Percentiles rank a stretch among this genome's conserved stretches.
Conservation (phyloP, 2,329 filamentous ascomycete genomes). For the Fusarium sp. region DNA sequence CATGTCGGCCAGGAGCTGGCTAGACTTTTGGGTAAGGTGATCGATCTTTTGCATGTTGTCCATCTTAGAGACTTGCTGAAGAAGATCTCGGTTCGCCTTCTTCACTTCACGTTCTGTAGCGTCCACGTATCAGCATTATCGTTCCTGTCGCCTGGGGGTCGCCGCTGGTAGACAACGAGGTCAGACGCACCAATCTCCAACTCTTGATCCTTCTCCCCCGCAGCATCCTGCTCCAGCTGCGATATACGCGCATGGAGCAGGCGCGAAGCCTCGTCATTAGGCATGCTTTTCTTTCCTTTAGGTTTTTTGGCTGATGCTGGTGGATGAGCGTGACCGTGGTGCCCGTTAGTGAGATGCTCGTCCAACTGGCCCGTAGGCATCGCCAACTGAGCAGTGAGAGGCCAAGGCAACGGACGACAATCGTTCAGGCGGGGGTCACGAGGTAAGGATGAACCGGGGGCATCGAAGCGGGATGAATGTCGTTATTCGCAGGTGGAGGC, state of each 20-base stretch:
- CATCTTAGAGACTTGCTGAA: slow-evolving; percentile 90
- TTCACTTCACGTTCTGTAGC: slow-evolving; percentile 88
- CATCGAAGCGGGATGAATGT: slow-evolving; percentile 41
- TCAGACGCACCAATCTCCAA: slow-evolving; percentile 84
- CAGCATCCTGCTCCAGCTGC: slow-evolving; percentile 92
- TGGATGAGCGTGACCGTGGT: slow-evolving; percentile 54
- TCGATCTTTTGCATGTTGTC: slow-evolving; percentile 93
- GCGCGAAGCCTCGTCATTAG: slow-evolving; percentile 90
- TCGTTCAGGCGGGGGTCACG: slow-evolving; percentile 39
- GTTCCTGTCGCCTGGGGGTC: slow-evolving; percentile 15
- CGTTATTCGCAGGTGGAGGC: slow-evolving; percentile 26
- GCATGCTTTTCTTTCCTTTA: slow-evolving; percentile 85
- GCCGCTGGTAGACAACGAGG: slow-evolving; percentile 18
- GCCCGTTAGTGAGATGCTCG: slow-evolving; percentile 56
- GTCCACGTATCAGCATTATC: slow-evolving; percentile 44
- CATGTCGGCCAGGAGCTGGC: slow-evolving; percentile 92
- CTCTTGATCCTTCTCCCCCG: slow-evolving; percentile 94
- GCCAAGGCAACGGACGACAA: slow-evolving; percentile 29
- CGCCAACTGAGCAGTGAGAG: slow-evolving; percentile 37
- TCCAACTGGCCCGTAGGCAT: slow-evolving; percentile 58
- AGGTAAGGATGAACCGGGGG: slow-evolving; percentile 33
- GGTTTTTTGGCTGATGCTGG: slow-evolving; percentile 72
- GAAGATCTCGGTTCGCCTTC: slow-evolving; percentile 90
- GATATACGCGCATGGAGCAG: slow-evolving; percentile 93
- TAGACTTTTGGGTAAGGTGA: slow-evolving; percentile 88